These are phyloP conservation scores for Rubroboletus satanas DNA, from an alignment of 768 basidiomycete genomes.

Conservation along the genomic window DNA sequence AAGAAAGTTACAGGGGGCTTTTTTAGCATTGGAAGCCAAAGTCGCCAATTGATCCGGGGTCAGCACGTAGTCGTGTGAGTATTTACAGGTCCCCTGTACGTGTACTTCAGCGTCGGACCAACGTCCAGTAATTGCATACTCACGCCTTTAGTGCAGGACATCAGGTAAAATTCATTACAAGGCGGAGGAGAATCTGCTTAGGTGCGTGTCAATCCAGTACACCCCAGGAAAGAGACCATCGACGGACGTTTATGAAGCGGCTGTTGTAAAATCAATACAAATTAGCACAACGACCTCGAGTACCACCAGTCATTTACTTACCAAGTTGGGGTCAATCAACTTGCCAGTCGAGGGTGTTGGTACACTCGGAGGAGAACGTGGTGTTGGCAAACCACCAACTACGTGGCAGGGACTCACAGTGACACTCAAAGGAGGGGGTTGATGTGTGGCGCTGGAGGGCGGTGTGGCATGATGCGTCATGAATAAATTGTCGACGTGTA, in stretches of 20 bases:
- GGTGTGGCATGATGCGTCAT: conserved; percentile 30
- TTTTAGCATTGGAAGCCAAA: conserved; percentile 75
- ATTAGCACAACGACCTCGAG: conserved; percentile 5
- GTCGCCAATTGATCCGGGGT: conserved; percentile 67
- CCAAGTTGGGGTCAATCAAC: conserved; percentile 62
- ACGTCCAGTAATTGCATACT: conserved; percentile 15
- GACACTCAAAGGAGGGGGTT: conserved; percentile 47
- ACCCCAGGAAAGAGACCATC: conserved; percentile 4
- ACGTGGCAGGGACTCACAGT: conserved; percentile 40
- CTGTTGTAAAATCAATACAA: conserved; percentile 32
- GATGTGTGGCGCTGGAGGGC: conserved; percentile 27
- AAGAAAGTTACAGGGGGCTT: conserved; percentile 81
- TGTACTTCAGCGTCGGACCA: conserved; percentile 13
- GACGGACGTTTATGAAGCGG: conserved; percentile 74
- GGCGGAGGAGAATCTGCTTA: conserved; percentile 72
- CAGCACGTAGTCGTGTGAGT: conserved; percentile 76
- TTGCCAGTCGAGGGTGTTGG: conserved; percentile 26
- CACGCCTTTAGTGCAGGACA: conserved; percentile 79
- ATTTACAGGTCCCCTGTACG: conserved; percentile 65
- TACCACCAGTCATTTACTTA: conserved; percentile 27
- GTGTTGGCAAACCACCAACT: conserved; percentile 63
- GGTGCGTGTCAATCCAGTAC: conserved; percentile 3
- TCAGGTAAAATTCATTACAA: conserved; percentile 81
- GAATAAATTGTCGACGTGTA: conserved; percentile 52
- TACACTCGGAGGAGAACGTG: conserved; percentile 53